phyloP scores from a whole-genome alignment of 106 monocot species.

The Alisma plantagoaquatica region DNA sequence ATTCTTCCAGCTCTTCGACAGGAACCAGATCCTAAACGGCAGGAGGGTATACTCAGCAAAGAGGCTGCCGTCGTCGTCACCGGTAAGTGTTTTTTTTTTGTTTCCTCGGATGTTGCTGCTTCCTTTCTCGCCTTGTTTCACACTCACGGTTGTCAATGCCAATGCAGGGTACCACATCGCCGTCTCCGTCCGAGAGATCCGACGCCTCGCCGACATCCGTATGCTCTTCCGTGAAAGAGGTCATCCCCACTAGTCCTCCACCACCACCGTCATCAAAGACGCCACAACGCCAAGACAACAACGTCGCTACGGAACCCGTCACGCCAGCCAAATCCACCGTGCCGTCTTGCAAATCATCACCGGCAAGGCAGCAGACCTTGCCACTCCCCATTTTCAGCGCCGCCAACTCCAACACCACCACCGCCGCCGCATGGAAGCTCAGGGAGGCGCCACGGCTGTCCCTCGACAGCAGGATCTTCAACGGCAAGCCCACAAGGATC shows the following conservation, averaged over 20 bases:
- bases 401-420: constrained; percentile 8
- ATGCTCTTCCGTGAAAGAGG: too few species aligned
- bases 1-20: constrained; percentile 88
- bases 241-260: too few species aligned
- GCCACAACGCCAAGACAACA: not conserved
- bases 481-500: constrained; percentile 26
- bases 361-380: too few species aligned
- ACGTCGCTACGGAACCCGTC: constrained; percentile 10
- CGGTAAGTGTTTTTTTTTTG: too few species aligned
- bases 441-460: constrained; percentile 72
- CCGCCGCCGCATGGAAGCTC: constrained; percentile 53
- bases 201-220: constrained; percentile 46
- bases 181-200: constrained; percentile 74
- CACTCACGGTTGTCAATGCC: too few species aligned
- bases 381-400: too few species aligned
- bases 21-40: constrained; percentile 44
- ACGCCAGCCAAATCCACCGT: constrained; percentile 19
- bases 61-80: constrained; percentile 37
- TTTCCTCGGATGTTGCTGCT: too few species aligned
- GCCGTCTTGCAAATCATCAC: too few species aligned
- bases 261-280: constrained; percentile 20
- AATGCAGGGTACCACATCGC: constrained; percentile 44
- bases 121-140: too few species aligned
- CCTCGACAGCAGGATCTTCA: constrained; percentile 67
- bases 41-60: constrained; percentile 34